Evolutionary conservation across 139 green algal genomes (phyloP).

Genomic region (Chlorella sp.): DNA sequence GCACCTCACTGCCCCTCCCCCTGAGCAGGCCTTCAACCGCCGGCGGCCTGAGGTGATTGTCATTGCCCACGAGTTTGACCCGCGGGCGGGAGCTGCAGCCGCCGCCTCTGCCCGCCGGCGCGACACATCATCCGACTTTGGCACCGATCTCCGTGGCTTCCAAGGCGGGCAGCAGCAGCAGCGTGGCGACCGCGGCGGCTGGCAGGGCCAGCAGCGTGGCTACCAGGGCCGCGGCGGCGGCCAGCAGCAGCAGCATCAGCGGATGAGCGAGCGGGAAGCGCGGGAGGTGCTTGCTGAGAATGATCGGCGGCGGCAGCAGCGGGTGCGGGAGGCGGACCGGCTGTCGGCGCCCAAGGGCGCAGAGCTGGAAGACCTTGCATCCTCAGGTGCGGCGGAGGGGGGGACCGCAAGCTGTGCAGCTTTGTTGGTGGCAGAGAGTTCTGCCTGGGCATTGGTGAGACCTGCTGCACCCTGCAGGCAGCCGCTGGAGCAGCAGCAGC

Average conservation of each 20-base stretch:
- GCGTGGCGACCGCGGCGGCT: background rate
- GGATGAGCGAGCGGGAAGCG: constrained; percentile 9
- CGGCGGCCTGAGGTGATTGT: constrained; percentile 90
- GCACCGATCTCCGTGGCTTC: background rate
- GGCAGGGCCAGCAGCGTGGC: background rate
- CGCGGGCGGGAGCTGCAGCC: background rate
- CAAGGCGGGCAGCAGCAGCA: background rate
- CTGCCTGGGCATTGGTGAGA: too few species aligned
- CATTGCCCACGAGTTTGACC: constrained; percentile 63
- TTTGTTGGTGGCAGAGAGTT: too few species aligned
- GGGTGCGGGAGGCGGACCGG: constrained; percentile 22
- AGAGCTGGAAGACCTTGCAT: constrained; percentile 32
- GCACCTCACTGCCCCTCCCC: too few species aligned
- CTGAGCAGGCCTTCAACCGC: constrained; percentile 75
- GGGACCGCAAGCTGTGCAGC: background rate
- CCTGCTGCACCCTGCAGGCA: background rate
- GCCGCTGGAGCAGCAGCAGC: background rate
- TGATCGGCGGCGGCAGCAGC: background rate
- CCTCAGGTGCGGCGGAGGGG: background rate
- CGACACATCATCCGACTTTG: background rate
- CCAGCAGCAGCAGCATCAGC: background rate
- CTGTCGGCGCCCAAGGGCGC: constrained; percentile 28
- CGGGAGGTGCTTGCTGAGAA: constrained; percentile 1
- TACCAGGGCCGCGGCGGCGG: background rate
- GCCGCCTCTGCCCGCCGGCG: too few species aligned